Conservation (phyloP, 2,329 filamentous ascomycete genomes). For the Magnaporthiopsis poae region DNA sequence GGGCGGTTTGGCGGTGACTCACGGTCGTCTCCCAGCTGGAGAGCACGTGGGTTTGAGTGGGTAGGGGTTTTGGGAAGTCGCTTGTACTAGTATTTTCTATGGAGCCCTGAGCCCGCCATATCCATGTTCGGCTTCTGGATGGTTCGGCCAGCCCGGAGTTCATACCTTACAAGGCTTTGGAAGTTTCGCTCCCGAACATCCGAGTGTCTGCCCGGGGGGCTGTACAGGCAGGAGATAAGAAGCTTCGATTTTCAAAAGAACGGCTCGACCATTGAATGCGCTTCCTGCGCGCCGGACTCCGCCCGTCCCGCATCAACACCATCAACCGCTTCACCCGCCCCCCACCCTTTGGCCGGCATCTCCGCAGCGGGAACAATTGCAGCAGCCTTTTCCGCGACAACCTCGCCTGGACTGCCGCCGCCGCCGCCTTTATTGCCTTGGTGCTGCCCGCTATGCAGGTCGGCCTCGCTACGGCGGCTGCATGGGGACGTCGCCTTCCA, state of each 20-base stretch:
- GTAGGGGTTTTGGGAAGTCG: no score
- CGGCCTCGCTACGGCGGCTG: constrained; percentile 24
- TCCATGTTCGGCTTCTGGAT: no score
- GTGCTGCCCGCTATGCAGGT: constrained; percentile 36
- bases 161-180: no score
- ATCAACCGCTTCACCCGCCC: constrained; percentile 12
- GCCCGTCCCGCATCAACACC: constrained; percentile 14
- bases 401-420: constrained; percentile 21
- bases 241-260: background rate
- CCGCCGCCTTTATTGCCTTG: constrained; percentile 29
- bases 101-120: no score
- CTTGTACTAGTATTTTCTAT: no score
- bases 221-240: no score
- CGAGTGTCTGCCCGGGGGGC: no score
- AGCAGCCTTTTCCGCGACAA: constrained; percentile 27
- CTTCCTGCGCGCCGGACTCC: constrained; percentile 16
- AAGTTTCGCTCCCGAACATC: no score
- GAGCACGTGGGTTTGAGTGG: no score
- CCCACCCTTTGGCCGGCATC: constrained; percentile 11
- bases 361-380: constrained; percentile 12
- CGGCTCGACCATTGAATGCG: constrained; percentile 12
- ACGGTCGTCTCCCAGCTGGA: no score
- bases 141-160: no score
- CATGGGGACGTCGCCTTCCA: constrained; percentile 22
- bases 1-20: no score